phyloP scores from a whole-genome alignment of 1,284 basidiomycete species.

The Tilletiaria anomala region DNA sequence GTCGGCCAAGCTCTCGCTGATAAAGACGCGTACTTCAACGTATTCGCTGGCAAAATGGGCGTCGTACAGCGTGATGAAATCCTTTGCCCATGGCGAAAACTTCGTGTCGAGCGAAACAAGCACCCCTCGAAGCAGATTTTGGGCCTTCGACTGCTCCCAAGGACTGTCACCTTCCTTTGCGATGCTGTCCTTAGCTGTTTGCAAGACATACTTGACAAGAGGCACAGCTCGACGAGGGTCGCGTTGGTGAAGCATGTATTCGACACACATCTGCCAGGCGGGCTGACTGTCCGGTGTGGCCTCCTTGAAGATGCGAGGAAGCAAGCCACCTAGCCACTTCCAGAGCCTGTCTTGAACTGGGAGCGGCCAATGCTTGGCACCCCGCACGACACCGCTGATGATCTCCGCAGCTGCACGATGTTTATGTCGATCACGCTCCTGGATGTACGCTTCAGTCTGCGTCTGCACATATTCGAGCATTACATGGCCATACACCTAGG shows the following conservation, averaged over 20 bases:
- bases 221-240: conserved; percentile 72
- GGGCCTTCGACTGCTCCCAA: conserved; percentile 38
- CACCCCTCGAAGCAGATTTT: conserved; percentile 45
- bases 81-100: conserved; percentile 14
- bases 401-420: conserved; percentile 82
- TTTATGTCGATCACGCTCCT: conserved; percentile 65
- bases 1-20: conserved; percentile 40
- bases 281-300: conserved; percentile 42
- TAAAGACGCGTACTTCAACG: conserved; percentile 39
- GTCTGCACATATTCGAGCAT: conserved; percentile 49
- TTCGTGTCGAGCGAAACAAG: conserved; percentile 18
- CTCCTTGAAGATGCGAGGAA: conserved; percentile 56
- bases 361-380: conserved; percentile 78
- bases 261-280: conserved; percentile 41
- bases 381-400: conserved; percentile 56
- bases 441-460: conserved; percentile 52
- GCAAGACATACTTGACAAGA: conserved; percentile 51
- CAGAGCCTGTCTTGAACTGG: conserved; percentile 53
- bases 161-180: conserved; percentile 16
- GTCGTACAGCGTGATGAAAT: conserved; percentile 28
- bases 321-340: conserved; percentile 61
- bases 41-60: conserved; percentile 34
- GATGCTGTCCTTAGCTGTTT: conserved; percentile 15
- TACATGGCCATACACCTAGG: conserved; percentile 49
- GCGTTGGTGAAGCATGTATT: conserved; percentile 52